phyloP scores from a whole-genome alignment of 1,284 basidiomycete genomes.

The Microbotryum silenes-acaulis region DNA sequence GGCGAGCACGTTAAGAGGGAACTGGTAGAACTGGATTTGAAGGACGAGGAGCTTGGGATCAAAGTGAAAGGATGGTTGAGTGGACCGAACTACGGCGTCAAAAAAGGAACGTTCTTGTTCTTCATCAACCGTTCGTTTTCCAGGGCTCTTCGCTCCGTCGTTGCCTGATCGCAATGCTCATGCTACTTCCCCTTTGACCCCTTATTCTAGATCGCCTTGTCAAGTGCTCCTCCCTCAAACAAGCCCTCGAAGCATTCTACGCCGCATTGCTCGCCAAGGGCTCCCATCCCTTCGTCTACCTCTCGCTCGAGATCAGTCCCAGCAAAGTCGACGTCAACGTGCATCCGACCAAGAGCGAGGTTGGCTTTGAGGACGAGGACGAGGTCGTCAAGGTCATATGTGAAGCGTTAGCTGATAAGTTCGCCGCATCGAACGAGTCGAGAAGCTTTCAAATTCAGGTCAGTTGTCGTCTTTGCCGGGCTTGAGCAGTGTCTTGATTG shows the following conservation, averaged over 20 bases:
- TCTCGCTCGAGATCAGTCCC: slow-evolving; percentile 78
- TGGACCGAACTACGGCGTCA: slow-evolving; percentile 80
- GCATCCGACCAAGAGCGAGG: slow-evolving; percentile 92
- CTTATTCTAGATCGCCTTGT: slow-evolving; percentile 71
- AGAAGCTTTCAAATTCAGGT: slow-evolving; percentile 78
- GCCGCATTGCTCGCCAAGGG: slow-evolving; percentile 84
- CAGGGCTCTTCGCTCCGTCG: background rate
- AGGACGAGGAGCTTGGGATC: slow-evolving; percentile 48
- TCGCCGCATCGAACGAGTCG: slow-evolving; percentile 59
- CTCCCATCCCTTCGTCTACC: slow-evolving; percentile 79
- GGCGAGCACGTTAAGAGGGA: slow-evolving; percentile 74
- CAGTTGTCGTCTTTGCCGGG: slow-evolving; percentile 8
- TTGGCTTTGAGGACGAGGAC: slow-evolving; percentile 80
- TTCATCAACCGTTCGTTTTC: slow-evolving; percentile 84
- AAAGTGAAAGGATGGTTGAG: slow-evolving; percentile 68
- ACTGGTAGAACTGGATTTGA: slow-evolving; percentile 51
- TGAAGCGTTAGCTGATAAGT: slow-evolving; percentile 57
- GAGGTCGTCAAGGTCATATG: slow-evolving; percentile 72
- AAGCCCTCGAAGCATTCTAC: slow-evolving; percentile 81
- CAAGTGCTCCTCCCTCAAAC: slow-evolving; percentile 78
- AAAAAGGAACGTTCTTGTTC: slow-evolving; percentile 75
- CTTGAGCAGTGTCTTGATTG: background rate
- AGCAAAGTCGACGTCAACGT: slow-evolving; percentile 92
- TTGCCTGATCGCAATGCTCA: slow-evolving; percentile 5
- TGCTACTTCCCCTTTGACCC: background rate